Conservation (phyloP, 2,329 filamentous ascomycete genomes). For the Colletotrichum filicis region DNA sequence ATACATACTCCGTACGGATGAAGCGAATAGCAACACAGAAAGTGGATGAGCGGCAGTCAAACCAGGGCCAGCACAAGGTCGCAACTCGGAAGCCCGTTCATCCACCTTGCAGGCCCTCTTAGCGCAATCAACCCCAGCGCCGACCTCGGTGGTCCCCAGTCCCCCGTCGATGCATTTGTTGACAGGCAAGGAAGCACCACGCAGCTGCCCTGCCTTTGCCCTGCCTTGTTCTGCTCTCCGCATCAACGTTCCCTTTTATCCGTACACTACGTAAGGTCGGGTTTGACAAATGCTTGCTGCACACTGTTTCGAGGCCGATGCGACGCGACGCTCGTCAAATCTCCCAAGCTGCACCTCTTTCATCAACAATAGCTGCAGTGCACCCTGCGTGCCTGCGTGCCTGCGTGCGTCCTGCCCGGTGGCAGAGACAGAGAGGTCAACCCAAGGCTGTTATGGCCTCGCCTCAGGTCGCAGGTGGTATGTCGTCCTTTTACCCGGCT, state of each 20-base stretch:
- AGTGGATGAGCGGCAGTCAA: neutral
- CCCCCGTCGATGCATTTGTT: constrained; percentile 13
- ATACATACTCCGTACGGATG: neutral
- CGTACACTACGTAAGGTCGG: no score
- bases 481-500: neutral
- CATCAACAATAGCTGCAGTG: constrained; percentile 20
- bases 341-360: neutral
- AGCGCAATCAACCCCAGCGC: constrained; percentile 13
- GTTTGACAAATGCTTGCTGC: neutral
- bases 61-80: constrained; percentile 4
- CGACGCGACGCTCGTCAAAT: constrained; percentile 15
- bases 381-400: constrained; percentile 2
- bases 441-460: neutral
- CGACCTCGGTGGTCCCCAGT: constrained; percentile 29
- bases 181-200: constrained; percentile 5
- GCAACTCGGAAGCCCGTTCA: constrained; percentile 1
- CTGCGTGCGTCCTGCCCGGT: constrained; percentile 1
- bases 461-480: neutral
- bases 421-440: neutral
- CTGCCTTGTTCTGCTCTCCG: constrained; percentile 2
- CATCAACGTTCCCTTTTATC: neutral
- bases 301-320: neutral
- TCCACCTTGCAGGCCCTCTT: constrained; percentile 16
- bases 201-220: neutral
- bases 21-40: neutral